These are phyloP conservation scores for Imleria badia DNA, from an alignment of 768 basidiomycete species.

Conservation along the genomic window DNA sequence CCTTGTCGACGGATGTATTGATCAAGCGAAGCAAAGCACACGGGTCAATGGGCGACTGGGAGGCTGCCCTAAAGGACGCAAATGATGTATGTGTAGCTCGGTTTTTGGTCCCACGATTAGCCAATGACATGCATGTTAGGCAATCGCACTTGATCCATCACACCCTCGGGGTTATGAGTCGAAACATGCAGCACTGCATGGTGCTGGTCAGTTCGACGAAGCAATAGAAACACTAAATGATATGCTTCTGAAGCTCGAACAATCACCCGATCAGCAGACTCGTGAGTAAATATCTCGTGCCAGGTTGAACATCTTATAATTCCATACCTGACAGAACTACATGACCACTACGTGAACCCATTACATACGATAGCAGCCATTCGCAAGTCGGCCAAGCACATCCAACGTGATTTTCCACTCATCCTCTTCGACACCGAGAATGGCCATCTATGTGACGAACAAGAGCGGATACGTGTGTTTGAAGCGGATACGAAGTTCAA, in stretches of 20 bases:
- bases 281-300: conserved; percentile 5
- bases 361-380: conserved; percentile 5
- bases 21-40: conserved; percentile 13
- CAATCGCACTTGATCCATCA: conserved; percentile 12
- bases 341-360: conserved; percentile 1
- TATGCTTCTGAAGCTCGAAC: conserved; percentile 2
- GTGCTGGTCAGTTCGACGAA: conserved; percentile 13
- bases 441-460: conserved; percentile 16
- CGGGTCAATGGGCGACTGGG: not conserved
- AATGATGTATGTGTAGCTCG: conserved; percentile 4
- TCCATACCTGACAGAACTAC: not conserved
- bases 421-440: conserved; percentile 14
- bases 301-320: not conserved
- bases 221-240: conserved; percentile 12
- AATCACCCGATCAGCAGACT: not conserved
- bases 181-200: conserved; percentile 14
- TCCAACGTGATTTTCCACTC: conserved; percentile 9
- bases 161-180: conserved; percentile 7
- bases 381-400: not conserved
- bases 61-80: conserved; percentile 9
- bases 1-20: not conserved
- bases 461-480: conserved; percentile 3
- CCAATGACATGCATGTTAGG: not conserved
- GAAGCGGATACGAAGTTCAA: conserved; percentile 11
- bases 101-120: not conserved